Percentiles rank a stretch among this genome's conserved stretches.
Conservation (phyloP, 2,329 filamentous ascomycete species). For the Talaromyces islandicus region DNA sequence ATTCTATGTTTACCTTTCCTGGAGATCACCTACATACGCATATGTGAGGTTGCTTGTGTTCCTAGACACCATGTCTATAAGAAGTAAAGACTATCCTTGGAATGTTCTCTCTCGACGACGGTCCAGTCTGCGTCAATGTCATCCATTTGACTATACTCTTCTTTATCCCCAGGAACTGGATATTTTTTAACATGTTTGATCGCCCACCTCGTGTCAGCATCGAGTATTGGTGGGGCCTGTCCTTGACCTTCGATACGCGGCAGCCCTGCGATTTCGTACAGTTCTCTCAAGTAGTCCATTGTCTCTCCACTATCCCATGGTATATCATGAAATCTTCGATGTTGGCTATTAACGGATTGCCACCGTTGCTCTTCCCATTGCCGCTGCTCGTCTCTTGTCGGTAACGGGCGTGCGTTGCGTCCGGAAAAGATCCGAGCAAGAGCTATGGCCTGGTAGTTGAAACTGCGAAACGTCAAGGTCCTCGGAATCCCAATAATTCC, state of each 20-base stretch:
- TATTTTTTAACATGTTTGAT: slow-evolving; percentile 17
- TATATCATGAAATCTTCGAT: slow-evolving; percentile 16
- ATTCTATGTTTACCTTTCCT: background rate
- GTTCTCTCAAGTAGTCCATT: slow-evolving; percentile 13
- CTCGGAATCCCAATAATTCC: slow-evolving; percentile 42
- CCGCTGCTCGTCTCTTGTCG: slow-evolving; percentile 41
- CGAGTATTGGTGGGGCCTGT: slow-evolving; percentile 14
- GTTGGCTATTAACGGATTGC: slow-evolving; percentile 12
- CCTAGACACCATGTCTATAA: slow-evolving; percentile 7
- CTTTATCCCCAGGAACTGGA: slow-evolving; percentile 10
- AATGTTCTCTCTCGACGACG: slow-evolving; percentile 3
- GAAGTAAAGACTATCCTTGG: slow-evolving; percentile 14
- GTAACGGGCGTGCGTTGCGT: slow-evolving; percentile 38
- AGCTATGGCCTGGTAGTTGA: slow-evolving; percentile 60
- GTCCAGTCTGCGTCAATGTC: slow-evolving; percentile 2
- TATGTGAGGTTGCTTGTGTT: background rate
- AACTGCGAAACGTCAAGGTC: slow-evolving; percentile 55
- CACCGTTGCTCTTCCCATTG: slow-evolving; percentile 49
- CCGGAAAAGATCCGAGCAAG: slow-evolving; percentile 53
- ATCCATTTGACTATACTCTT: background rate
- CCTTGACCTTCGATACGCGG: slow-evolving; percentile 16
- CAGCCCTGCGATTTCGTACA: slow-evolving; percentile 15
- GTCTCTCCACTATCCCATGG: slow-evolving; percentile 17
- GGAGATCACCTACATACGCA: background rate
- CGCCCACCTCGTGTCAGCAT: slow-evolving; percentile 18